Evolutionary conservation across 1,139 yeast genomes (phyloP).

Genomic region (Candida sanyaensis): DNA sequence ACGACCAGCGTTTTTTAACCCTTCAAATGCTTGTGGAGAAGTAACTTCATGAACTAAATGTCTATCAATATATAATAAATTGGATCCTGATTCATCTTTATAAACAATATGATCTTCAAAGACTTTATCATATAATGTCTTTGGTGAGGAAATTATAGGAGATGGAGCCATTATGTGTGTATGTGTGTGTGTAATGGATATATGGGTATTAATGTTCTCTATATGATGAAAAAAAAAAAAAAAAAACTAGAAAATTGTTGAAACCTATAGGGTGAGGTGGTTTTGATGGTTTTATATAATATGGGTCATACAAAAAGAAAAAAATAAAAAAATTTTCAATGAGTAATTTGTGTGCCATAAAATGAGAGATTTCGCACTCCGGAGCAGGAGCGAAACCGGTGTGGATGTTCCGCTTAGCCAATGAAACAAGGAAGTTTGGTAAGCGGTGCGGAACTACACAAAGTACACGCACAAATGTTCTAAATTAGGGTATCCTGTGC

Average conservation of each 20-base stretch:
- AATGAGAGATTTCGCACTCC: background rate
- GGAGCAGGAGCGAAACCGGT: conserved; percentile 9
- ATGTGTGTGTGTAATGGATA: background rate
- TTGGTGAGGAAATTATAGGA: conserved; percentile 35
- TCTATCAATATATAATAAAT: conserved; percentile 87
- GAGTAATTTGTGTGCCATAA: background rate
- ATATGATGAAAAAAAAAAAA: background rate
- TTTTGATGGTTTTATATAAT: background rate
- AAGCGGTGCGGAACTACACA: background rate
- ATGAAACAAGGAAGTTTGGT: background rate
- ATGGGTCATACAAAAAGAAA: conserved; percentile 1
- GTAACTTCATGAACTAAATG: conserved; percentile 98
- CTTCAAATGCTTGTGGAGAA: conserved; percentile 98
- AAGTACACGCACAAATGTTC: too few relatives aligned
- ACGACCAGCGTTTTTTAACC: conserved; percentile 84
- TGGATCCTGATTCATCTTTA: conserved; percentile 83
- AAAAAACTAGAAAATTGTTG: background rate
- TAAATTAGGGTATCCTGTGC: background rate
- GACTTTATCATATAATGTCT: conserved; percentile 92
- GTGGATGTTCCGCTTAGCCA: background rate
- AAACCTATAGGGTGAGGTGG: too few relatives aligned
- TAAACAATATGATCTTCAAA: conserved; percentile 93
- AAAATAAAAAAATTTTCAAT: background rate
- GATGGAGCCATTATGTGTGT: conserved; percentile 1
- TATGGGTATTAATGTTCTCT: background rate